Conservation (phyloP, 2,329 filamentous ascomycete species). For the Cladosporium sphaerospermum region DNA sequence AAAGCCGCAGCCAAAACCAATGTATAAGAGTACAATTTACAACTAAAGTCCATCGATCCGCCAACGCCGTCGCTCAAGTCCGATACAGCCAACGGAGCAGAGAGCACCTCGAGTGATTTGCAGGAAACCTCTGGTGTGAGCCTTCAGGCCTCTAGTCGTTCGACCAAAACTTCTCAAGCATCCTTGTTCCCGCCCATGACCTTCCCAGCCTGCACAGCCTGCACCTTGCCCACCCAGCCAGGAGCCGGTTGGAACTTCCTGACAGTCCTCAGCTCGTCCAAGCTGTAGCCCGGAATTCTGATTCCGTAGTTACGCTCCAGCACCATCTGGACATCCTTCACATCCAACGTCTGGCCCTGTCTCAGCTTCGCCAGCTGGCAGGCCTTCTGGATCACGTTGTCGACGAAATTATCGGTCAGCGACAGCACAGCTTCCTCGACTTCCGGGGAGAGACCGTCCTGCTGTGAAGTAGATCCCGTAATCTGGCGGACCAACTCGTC, state of each 20-base stretch:
- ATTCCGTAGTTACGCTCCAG: conserved; percentile 62
- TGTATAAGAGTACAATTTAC: not conserved
- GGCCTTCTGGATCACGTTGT: conserved; percentile 78
- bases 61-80: conserved; percentile 3
- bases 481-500: conserved; percentile 93
- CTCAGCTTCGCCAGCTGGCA: conserved; percentile 92
- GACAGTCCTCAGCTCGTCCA: conserved; percentile 89
- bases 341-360: conserved; percentile 82
- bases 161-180: not conserved
- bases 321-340: conserved; percentile 54
- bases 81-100: not conserved
- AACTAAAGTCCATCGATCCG: not conserved
- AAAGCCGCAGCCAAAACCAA: not conserved
- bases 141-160: no score
- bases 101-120: no score
- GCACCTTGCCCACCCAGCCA: conserved; percentile 95
- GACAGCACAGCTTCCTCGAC: conserved; percentile 92
- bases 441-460: conserved; percentile 69
- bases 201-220: conserved; percentile 90
- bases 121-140: no score
- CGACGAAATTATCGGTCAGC: conserved; percentile 90
- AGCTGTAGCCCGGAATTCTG: conserved; percentile 85
- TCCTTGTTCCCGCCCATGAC: conserved; percentile 45
- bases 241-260: conserved; percentile 84
- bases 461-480: conserved; percentile 70